These are phyloP conservation scores for Microthlaspi erraticum DNA, from an alignment of 345 rosid species.

Conservation along the genomic window DNA sequence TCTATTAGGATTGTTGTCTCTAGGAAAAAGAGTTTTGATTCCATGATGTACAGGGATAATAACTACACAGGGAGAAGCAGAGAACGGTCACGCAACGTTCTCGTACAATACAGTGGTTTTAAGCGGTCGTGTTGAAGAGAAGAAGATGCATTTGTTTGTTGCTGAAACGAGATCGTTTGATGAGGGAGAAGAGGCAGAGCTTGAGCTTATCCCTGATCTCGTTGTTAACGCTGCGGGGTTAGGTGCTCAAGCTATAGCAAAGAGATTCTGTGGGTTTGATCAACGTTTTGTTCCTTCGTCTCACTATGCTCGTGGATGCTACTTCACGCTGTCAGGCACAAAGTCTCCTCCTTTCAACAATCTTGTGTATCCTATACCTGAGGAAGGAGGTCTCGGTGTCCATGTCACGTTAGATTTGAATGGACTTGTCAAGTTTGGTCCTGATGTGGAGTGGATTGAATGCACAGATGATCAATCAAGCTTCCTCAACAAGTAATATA, in stretches of 20 bases:
- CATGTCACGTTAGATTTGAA: slow-evolving; percentile 91
- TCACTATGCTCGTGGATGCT: slow-evolving; percentile 84
- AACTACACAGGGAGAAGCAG: slow-evolving; percentile 87
- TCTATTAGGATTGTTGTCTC: not conserved
- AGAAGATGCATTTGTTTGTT: slow-evolving; percentile 58
- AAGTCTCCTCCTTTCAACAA: slow-evolving; percentile 60
- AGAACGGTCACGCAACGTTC: slow-evolving; percentile 65
- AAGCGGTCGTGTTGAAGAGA: slow-evolving; percentile 65
- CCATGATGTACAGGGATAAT: slow-evolving; percentile 49
- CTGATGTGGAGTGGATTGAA: slow-evolving; percentile 90
- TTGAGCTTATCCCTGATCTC: slow-evolving; percentile 64
- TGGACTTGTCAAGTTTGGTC: slow-evolving; percentile 91
- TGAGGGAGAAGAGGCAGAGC: slow-evolving; percentile 54
- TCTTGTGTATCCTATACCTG: slow-evolving; percentile 88
- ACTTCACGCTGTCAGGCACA: slow-evolving; percentile 65
- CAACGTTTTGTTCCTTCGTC: slow-evolving; percentile 54
- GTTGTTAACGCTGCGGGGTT: slow-evolving; percentile 88
- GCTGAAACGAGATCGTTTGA: slow-evolving; percentile 56
- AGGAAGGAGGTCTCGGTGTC: slow-evolving; percentile 91
- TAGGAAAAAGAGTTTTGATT: slow-evolving; percentile 48
- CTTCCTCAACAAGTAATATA: slow-evolving; percentile 73
- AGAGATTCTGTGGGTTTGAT: slow-evolving; percentile 64
- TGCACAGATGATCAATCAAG: slow-evolving; percentile 60
- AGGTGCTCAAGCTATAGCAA: slow-evolving; percentile 71
- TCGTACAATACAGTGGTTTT: slow-evolving; percentile 74